These are phyloP conservation scores for Fraxinus anomala DNA, from an alignment of 257 asterid species.

Conservation along the genomic window DNA sequence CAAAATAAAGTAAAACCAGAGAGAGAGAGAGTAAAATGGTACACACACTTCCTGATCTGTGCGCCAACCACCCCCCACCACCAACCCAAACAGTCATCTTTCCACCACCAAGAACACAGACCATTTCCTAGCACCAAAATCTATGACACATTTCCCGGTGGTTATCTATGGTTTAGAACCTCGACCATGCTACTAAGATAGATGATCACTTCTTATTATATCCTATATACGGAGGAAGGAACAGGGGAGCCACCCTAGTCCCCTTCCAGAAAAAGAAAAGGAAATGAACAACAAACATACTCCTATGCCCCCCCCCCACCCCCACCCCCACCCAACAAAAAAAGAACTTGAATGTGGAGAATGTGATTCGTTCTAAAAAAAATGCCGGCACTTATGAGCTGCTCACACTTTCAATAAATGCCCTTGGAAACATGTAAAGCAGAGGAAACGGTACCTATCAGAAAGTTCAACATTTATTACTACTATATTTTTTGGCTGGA, in stretches of 20 bases:
- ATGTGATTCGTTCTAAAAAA: neutral
- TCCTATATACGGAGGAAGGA: no score
- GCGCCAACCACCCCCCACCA: neutral
- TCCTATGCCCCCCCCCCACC: no score
- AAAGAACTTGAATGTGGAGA: neutral
- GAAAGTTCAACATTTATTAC: neutral
- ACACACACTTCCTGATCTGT: neutral
- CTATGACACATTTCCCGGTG: neutral
- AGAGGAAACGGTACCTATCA: neutral
- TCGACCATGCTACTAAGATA: no score
- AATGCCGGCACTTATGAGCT: neutral
- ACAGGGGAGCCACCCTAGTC: neutral
- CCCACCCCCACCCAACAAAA: no score
- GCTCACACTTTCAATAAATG: neutral
- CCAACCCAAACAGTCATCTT: neutral
- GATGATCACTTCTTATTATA: no score
- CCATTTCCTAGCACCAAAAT: neutral
- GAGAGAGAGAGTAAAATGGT: neutral
- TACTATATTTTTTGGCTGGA: neutral
- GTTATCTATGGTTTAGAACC: neutral
- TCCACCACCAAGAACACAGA: neutral
- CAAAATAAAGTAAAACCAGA: neutral
- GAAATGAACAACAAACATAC: neutral
- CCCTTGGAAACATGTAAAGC: neutral
- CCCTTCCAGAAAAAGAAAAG: neutral